Evolutionary conservation across 129 eudicot genomes (phyloP).

Genomic region (Centrapalus pauciflorus): DNA sequence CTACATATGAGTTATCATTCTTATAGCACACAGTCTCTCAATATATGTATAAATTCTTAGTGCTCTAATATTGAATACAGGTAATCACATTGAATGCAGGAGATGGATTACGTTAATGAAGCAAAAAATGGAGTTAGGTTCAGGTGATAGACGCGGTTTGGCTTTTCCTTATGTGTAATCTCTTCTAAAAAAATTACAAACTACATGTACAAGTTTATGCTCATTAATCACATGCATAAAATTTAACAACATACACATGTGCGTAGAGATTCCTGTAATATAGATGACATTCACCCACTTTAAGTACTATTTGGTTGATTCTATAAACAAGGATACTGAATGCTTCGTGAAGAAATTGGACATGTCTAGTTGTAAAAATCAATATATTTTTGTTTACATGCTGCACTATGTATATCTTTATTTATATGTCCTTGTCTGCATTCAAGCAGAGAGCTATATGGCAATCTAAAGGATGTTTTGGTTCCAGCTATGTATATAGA

Average conservation of each 20-base stretch:
- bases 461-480: slow-evolving; percentile 70
- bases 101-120: slow-evolving; percentile 96
- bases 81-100: slow-evolving; percentile 99
- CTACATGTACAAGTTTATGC: not conserved
- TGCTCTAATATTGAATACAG: slow-evolving; percentile 97
- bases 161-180: slow-evolving; percentile 1
- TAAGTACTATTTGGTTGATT: too few relatives aligned
- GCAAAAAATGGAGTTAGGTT: slow-evolving; percentile 82
- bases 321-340: not conserved
- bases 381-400: not conserved
- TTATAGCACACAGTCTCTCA: not conserved
- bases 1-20: slow-evolving; percentile 1
- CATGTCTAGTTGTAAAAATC: not conserved
- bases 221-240: not conserved
- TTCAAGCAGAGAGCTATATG: slow-evolving; percentile 71
- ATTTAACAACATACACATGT: not conserved
- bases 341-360: not conserved
- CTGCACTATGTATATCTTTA: not conserved
- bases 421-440: not conserved
- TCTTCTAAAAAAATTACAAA: not conserved
- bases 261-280: too few relatives aligned
- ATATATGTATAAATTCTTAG: slow-evolving; percentile 59
- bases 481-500: slow-evolving; percentile 78
- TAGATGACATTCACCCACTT: too few relatives aligned
- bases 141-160: slow-evolving; percentile 40